Evolutionary conservation across 2,329 filamentous ascomycete genomes (phyloP).

Genomic region (Pochonia chlamydosporia): DNA sequence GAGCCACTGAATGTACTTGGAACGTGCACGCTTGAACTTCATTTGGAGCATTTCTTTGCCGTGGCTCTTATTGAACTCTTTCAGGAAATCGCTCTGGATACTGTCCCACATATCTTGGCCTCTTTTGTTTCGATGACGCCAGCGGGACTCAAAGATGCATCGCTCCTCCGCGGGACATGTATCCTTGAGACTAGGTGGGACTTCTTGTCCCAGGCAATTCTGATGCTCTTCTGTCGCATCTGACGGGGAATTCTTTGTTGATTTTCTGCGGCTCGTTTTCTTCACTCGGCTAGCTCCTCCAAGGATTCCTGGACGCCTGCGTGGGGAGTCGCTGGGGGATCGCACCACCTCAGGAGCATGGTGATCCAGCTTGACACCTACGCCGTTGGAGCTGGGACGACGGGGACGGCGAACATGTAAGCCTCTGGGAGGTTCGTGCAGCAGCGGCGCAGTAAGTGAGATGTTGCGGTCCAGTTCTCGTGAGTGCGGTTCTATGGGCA

Average conservation of each 20-base stretch:
- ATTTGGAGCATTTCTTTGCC: slow-evolving; percentile 50
- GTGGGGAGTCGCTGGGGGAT: slow-evolving; percentile 21
- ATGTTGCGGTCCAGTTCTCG: slow-evolving; percentile 16
- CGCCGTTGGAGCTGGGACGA: slow-evolving; percentile 18
- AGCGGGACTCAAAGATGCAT: slow-evolving; percentile 44
- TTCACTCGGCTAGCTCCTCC: slow-evolving; percentile 20
- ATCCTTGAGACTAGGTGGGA: slow-evolving; percentile 34
- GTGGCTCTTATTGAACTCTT: slow-evolving; percentile 27
- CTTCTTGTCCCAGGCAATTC: slow-evolving; percentile 28
- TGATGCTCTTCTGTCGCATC: slow-evolving; percentile 25
- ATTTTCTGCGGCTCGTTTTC: slow-evolving; percentile 14
- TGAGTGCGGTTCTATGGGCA: slow-evolving; percentile 19
- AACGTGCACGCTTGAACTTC: slow-evolving; percentile 46
- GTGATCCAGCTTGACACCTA: not conserved
- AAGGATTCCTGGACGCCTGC: slow-evolving; percentile 14
- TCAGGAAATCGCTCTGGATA: slow-evolving; percentile 39
- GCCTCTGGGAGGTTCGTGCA: slow-evolving; percentile 16
- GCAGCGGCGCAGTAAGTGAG: slow-evolving; percentile 12
- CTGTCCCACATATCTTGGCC: slow-evolving; percentile 55
- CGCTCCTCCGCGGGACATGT: slow-evolving; percentile 42
- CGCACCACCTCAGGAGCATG: slow-evolving; percentile 9
- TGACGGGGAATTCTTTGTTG: slow-evolving; percentile 8
- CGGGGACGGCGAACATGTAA: slow-evolving; percentile 16
- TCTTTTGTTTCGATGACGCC: slow-evolving; percentile 37
- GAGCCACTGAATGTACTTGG: slow-evolving; percentile 44